Conservation (phyloP, 805 yeast species). For the Yarrowia sp. region DNA sequence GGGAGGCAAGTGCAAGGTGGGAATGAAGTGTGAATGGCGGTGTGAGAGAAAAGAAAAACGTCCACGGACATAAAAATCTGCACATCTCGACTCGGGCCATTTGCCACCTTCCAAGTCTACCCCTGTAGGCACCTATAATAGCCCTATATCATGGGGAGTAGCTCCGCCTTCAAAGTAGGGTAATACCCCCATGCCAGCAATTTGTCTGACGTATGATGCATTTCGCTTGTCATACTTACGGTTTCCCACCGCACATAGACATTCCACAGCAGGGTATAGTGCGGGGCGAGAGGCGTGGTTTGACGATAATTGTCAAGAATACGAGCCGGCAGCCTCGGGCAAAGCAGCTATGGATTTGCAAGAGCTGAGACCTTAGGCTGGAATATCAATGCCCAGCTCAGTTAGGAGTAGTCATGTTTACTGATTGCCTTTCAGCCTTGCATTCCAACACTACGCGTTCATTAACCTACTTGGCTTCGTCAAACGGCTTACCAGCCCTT, state of each 20-base stretch:
- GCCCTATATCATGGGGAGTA: background rate
- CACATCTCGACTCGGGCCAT: background rate
- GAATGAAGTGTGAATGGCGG: background rate
- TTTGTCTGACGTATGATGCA: slow-evolving; percentile 25
- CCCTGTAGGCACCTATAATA: background rate
- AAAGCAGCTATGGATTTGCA: background rate
- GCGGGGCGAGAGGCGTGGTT: slow-evolving; percentile 3
- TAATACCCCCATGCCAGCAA: slow-evolving; percentile 35
- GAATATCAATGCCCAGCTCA: background rate
- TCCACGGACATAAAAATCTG: background rate
- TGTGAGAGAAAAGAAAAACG: background rate
- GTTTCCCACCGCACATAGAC: slow-evolving; percentile 21
- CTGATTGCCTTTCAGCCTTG: slow-evolving; percentile 12
- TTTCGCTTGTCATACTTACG: slow-evolving; percentile 28
- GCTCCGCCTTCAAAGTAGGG: slow-evolving; percentile 6
- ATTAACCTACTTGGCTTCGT: background rate
- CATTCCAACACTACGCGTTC: slow-evolving; percentile 22
- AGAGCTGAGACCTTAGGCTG: background rate
- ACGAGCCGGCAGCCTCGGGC: background rate
- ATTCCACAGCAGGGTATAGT: slow-evolving; percentile 16
- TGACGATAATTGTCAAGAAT: slow-evolving; percentile 8
- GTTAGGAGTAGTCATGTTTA: background rate
- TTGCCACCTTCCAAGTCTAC: background rate
- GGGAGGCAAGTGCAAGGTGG: slow-evolving; percentile 15
- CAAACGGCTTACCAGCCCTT: background rate